Conservation (phyloP, 371 early-diverging fungal species). For the Lichtheimia ornata region DNA sequence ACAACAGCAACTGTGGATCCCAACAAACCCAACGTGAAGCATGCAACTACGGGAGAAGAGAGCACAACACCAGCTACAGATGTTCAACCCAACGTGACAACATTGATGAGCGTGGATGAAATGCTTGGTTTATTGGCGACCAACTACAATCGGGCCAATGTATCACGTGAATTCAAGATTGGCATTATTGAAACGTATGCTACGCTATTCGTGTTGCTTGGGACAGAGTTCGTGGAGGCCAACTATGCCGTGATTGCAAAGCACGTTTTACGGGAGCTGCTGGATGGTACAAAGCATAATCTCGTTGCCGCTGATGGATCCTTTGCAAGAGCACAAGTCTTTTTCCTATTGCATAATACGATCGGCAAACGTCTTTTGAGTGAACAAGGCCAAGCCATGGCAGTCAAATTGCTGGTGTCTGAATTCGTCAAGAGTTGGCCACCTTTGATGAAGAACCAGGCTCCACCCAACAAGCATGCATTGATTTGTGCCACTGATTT, state of each 20-base stretch:
- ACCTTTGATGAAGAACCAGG: constrained; percentile 61
- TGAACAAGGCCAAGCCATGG: constrained; percentile 80
- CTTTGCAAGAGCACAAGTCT: constrained; percentile 66
- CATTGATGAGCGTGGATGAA: constrained; percentile 65
- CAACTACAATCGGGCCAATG: constrained; percentile 59
- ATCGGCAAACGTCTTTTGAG: constrained; percentile 71
- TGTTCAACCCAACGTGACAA: constrained; percentile 6
- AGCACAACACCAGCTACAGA: constrained; percentile 6
- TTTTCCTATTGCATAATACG: constrained; percentile 75
- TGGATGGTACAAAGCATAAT: constrained; percentile 29
- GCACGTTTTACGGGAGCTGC: constrained; percentile 68
- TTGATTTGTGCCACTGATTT: constrained; percentile 74
- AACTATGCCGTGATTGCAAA: constrained; percentile 72
- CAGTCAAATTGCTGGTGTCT: constrained; percentile 65
- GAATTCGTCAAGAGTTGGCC: constrained; percentile 75
- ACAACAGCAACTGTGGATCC: constrained; percentile 38
- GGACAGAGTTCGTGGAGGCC: constrained; percentile 70
- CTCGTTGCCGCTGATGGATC: constrained; percentile 57
- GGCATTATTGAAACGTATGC: constrained; percentile 85
- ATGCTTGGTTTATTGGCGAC: constrained; percentile 66
- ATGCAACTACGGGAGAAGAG: constrained; percentile 47
- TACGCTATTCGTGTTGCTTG: constrained; percentile 70
- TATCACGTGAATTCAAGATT: constrained; percentile 73
- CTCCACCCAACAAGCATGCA: constrained; percentile 61
- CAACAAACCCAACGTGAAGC: constrained; percentile 35